Conservation (phyloP, 2,329 filamentous ascomycete genomes). For the Fusarium piperis region DNA sequence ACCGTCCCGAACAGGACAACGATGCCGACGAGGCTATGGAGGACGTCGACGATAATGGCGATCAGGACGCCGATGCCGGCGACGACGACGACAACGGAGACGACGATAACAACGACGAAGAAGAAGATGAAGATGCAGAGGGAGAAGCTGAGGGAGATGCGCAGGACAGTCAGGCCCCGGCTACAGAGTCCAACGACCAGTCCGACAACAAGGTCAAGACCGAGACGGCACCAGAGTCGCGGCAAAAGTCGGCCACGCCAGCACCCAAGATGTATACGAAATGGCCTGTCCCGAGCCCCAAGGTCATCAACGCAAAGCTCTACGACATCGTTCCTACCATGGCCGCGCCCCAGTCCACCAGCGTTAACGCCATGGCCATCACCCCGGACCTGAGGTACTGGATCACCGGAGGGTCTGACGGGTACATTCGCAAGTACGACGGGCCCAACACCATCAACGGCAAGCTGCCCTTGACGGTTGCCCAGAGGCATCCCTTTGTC, state of each 20-base stretch:
- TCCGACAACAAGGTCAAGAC: slow-evolving; percentile 50
- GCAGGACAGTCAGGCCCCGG: slow-evolving; percentile 46
- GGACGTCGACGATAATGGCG: slow-evolving; percentile 54
- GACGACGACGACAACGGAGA: slow-evolving; percentile 48
- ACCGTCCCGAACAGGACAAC: slow-evolving; percentile 44
- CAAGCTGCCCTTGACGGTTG: slow-evolving; percentile 91
- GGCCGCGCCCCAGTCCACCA: slow-evolving; percentile 93
- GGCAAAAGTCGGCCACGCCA: slow-evolving; percentile 44
- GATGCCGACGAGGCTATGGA: slow-evolving; percentile 70
- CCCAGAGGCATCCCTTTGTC: slow-evolving; percentile 95
- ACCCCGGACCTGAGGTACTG: slow-evolving; percentile 96
- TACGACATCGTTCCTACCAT: slow-evolving; percentile 99
- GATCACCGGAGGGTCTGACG: slow-evolving; percentile 92
- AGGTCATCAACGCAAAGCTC: slow-evolving; percentile 79
- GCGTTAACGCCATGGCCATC: slow-evolving; percentile 90
- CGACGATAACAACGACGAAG: slow-evolving; percentile 48
- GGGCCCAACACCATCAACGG: slow-evolving; percentile 95
- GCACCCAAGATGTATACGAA: slow-evolving; percentile 32
- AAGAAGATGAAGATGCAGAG: slow-evolving; percentile 51
- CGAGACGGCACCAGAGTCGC: slow-evolving; percentile 45
- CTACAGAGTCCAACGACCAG: slow-evolving; percentile 43
- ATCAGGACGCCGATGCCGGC: slow-evolving; percentile 46
- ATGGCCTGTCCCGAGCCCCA: slow-evolving; percentile 74
- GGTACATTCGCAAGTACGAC: slow-evolving; percentile 97
- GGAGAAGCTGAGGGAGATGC: slow-evolving; percentile 49